Percentiles rank a stretch among this genome's conserved stretches.
phyloP scores from a whole-genome alignment of 257 asterid species.

The Datura wrightii region DNA sequence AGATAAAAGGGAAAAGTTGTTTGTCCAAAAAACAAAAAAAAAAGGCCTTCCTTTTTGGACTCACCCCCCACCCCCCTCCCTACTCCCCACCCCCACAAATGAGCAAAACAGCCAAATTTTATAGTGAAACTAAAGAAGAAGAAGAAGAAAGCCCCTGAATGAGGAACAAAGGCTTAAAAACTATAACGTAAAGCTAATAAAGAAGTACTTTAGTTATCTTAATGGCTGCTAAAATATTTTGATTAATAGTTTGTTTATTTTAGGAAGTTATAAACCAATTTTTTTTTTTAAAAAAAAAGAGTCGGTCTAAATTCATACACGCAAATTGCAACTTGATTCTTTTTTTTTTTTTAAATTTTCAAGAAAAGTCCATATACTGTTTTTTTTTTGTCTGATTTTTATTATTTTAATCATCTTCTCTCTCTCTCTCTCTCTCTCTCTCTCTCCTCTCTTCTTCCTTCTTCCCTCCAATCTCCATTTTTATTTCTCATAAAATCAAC shows the following conservation, averaged over 20 bases:
- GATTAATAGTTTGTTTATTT: not conserved
- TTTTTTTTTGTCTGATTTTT: not conserved
- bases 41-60: not conserved
- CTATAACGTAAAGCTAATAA: constrained; percentile 19
- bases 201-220: not conserved
- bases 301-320: constrained; percentile 48
- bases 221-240: not conserved
- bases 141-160: not conserved
- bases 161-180: not conserved
- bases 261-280: not conserved
- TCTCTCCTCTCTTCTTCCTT: constrained; percentile 25
- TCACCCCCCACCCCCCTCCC: not conserved
- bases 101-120: not conserved
- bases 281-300: constrained; percentile 37
- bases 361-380: too few species aligned
- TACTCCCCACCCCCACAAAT: too few species aligned
- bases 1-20: not conserved
- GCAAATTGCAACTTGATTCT: constrained; percentile 35
- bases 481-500: not conserved
- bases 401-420: constrained; percentile 30
- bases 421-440: not conserved
- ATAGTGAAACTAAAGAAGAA: not conserved
- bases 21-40: not conserved
- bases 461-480: constrained; percentile 27
- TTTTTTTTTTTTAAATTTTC: not conserved